These are phyloP conservation scores for Leptodontidium sp. DNA, from an alignment of 2,329 filamentous ascomycete genomes.

Conservation along the genomic window DNA sequence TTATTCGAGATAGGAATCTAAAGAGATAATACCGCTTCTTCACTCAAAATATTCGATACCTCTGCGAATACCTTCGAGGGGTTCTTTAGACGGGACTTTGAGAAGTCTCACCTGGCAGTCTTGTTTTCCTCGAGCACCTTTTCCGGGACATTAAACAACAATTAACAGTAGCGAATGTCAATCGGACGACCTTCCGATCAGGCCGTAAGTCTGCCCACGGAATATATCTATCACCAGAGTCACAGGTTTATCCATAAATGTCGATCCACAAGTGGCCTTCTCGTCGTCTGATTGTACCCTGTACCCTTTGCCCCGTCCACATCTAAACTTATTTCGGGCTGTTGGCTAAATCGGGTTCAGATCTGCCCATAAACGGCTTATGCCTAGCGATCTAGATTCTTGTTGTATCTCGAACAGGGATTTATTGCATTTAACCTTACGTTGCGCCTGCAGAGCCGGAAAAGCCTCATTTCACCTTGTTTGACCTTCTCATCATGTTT, in stretches of 20 bases:
- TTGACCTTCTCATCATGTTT: background rate
- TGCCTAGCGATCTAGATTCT: background rate
- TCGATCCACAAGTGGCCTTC: background rate
- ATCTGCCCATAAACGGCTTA: background rate
- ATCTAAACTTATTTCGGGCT: conserved; percentile 4
- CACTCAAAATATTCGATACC: too few species aligned
- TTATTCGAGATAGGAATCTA: too few species aligned
- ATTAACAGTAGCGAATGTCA: background rate
- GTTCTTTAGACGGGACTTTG: too few species aligned
- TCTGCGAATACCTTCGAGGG: too few species aligned
- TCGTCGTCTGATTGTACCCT: conserved; percentile 3
- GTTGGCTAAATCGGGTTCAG: conserved; percentile 13
- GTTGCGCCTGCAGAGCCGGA: background rate
- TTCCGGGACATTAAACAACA: too few species aligned
- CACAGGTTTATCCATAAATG: background rate
- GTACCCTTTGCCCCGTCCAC: background rate
- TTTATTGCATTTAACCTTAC: conserved; percentile 16
- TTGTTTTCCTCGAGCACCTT: too few species aligned
- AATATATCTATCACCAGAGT: background rate
- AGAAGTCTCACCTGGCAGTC: too few species aligned
- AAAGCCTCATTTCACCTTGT: conserved; percentile 8
- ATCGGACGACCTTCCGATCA: background rate
- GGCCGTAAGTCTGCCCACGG: background rate
- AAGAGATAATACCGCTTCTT: too few species aligned
- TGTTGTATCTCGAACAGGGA: background rate